Evolutionary conservation across 148 eudicot species (phyloP), one percentile per base, ranked within the genome.

Genomic region (Vaccinium myrtillus): DNA sequence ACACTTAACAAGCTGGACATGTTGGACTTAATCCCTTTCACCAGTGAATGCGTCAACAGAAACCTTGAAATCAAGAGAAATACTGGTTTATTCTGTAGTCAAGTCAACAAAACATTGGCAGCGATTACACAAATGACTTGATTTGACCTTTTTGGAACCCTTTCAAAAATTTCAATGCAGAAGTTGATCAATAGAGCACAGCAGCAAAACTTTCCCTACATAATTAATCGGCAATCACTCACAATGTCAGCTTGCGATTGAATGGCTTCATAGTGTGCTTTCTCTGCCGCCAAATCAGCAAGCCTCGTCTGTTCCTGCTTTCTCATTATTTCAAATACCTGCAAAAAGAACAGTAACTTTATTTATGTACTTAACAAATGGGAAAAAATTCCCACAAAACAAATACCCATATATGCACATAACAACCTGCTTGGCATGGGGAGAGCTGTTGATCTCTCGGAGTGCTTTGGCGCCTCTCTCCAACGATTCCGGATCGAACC

Each of bases 381-480:
- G 14, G 25, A 25, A 23, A 63, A 8, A n/a, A 23, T 25, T 15
- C 36, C 73, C 36, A 27, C 1, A 11, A 67, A 25, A 67, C 16
- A 67, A 12, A 25, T 67, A 67, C 23, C 21, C 30, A 58, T 18
- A 58, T 58, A 7, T 63, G n/a, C 27, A 32, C 76, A 12, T 32
- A 53, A 27, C 23, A 4, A 91, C 99, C 92, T 94, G 94, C 77
- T 95, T 93, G 18, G 93, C 78, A 58, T 88, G n/a, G 0, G 91
- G 90, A 82, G 93, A 91, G 58, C 82, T 93, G 23, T 97, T 97
- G 69, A 97, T 95, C 79, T 95, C 90, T 32, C 94, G 88, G 19
- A 92, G 91, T 48, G 95, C 97, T 78, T 88, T 91, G 14, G 99
- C 98, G 5, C 93, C 99, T 77, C 96, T 89, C 83, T 95, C 99